A percentile compares a stretch with the other conserved stretches of the same genome.
phyloP scores from a whole-genome alignment of 2,329 filamentous ascomycete species.

The Cercospora berteroae region DNA sequence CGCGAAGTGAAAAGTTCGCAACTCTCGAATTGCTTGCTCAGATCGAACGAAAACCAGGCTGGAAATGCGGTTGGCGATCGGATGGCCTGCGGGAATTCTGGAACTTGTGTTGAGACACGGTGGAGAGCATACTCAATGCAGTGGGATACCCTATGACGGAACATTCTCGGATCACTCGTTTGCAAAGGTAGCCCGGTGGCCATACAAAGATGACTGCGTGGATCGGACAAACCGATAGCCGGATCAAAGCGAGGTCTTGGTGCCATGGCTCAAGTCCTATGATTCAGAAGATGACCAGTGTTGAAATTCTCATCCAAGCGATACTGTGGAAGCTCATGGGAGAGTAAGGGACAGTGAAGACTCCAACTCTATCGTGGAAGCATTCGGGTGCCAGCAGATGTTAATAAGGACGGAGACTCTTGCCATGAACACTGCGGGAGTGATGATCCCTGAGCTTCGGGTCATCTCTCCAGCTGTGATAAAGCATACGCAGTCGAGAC shows the following conservation, averaged over 20 bases:
- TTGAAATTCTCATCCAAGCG: neutral
- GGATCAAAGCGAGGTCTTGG: neutral
- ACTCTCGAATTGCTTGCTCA: conserved; percentile 17
- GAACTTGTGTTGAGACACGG: neutral
- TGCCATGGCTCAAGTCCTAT: neutral
- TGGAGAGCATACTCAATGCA: neutral
- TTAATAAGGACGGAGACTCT: neutral
- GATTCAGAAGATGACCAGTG: neutral
- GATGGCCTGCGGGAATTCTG: conserved; percentile 18
- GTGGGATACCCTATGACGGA: neutral
- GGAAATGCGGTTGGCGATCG: conserved; percentile 21
- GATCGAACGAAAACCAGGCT: conserved; percentile 20
- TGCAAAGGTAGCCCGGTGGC: neutral
- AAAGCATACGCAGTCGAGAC: neutral
- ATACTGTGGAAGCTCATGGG: neutral
- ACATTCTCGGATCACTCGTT: neutral
- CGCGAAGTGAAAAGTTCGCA: conserved; percentile 18
- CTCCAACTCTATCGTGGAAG: neutral
- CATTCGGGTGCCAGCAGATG: neutral
- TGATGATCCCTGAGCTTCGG: neutral
- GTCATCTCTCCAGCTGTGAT: neutral
- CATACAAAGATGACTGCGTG: neutral
- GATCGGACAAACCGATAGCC: neutral
- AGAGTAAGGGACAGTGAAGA: neutral
- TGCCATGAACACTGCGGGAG: neutral